Evolutionary conservation across 352 stramenopile species (phyloP).

Genomic region (Pythium plurisporium): DNA sequence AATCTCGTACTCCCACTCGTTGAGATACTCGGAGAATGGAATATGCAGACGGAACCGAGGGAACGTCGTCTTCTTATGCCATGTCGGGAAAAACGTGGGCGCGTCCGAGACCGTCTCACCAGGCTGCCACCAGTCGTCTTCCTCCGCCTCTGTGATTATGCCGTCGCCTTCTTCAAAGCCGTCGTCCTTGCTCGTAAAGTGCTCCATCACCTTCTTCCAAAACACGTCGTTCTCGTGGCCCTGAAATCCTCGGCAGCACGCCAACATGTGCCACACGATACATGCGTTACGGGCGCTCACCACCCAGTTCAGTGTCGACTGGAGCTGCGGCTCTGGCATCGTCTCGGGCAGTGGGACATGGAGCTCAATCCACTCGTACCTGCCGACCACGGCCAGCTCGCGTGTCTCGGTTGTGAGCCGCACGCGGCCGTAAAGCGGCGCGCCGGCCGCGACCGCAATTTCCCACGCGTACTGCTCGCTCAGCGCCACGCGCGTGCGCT

Average conservation of each 20-base stretch:
- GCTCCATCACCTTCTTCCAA: background rate
- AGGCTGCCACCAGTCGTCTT: background rate
- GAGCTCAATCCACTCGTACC: slow-evolving; percentile 7
- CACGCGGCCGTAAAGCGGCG: background rate
- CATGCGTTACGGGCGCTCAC: background rate
- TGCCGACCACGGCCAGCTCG: background rate
- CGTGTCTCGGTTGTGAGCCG: background rate
- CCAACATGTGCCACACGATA: background rate
- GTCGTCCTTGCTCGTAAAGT: background rate
- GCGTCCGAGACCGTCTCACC: background rate
- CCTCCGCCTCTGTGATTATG: background rate
- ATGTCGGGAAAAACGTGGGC: background rate
- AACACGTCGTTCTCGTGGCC: slow-evolving; percentile 5
- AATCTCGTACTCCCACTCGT: background rate
- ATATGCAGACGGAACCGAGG: background rate
- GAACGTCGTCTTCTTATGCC: background rate
- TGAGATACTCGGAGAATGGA: background rate
- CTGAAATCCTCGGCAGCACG: background rate
- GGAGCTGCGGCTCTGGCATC: background rate
- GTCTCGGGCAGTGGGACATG: background rate
- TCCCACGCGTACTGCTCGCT: background rate
- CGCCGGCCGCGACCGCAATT: background rate
- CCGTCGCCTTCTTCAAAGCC: background rate
- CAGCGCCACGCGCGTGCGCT: background rate
- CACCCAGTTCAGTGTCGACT: background rate